Evolutionary conservation across 1,139 yeast genomes (phyloP).

Genomic region (Lodderomyces elongisporus): DNA sequence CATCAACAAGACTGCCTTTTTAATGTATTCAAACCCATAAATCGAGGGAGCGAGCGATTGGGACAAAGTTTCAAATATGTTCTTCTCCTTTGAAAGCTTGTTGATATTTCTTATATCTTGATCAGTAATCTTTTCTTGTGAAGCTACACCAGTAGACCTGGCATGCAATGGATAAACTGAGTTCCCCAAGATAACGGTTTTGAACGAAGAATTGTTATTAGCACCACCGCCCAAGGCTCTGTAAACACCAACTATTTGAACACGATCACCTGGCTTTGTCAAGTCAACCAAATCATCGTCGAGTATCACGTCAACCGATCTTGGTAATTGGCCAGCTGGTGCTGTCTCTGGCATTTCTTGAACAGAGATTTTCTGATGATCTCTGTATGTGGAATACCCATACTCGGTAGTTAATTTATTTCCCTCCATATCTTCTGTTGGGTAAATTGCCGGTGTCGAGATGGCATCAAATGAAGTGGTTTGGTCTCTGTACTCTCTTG

Average conservation of each 20-base stretch:
- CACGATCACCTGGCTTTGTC: slow-evolving; percentile 95
- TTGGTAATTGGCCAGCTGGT: slow-evolving; percentile 96
- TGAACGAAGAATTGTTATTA: slow-evolving; percentile 63
- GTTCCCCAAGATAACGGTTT: slow-evolving; percentile 77
- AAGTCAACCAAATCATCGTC: slow-evolving; percentile 92
- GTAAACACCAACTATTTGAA: slow-evolving; percentile 91
- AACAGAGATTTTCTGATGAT: slow-evolving; percentile 87
- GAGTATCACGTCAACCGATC: slow-evolving; percentile 83
- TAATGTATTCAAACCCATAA: slow-evolving; percentile 88
- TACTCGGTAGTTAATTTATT: slow-evolving; percentile 85
- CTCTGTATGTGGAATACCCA: slow-evolving; percentile 89
- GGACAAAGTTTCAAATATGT: slow-evolving; percentile 74
- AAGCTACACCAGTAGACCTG: slow-evolving; percentile 79
- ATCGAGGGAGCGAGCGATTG: slow-evolving; percentile 93
- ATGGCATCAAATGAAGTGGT: slow-evolving; percentile 87
- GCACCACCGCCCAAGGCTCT: slow-evolving; percentile 85
- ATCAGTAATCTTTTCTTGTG: slow-evolving; percentile 72
- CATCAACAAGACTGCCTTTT: slow-evolving; percentile 88
- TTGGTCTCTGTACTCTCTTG: slow-evolving; percentile 89
- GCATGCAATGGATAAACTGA: slow-evolving; percentile 87
- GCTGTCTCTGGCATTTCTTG: slow-evolving; percentile 99
- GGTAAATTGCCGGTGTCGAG: slow-evolving; percentile 82
- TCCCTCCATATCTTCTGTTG: slow-evolving; percentile 90
- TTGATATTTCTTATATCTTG: slow-evolving; percentile 84
- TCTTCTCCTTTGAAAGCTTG: slow-evolving; percentile 58